Percentiles rank a stretch among this genome's conserved stretches.
phyloP scores from a whole-genome alignment of 148 eudicot species.

The Diospyros lotus region DNA sequence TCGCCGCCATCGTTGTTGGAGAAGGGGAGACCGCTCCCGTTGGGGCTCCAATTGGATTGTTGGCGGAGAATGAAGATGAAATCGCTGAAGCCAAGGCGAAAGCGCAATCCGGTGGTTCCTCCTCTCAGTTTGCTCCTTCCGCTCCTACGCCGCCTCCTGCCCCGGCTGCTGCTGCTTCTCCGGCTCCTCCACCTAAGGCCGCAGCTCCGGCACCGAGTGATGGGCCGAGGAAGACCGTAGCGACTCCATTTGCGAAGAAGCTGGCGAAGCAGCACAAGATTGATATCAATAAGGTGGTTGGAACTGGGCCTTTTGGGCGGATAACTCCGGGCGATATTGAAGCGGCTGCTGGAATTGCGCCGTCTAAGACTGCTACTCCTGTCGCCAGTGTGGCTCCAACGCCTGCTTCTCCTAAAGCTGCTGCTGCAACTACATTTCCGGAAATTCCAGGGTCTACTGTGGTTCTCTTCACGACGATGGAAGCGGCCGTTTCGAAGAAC shows the following conservation, averaged over 20 bases:
- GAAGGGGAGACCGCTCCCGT: constrained; percentile 84
- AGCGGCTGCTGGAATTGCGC: constrained; percentile 78
- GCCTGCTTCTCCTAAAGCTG: constrained; percentile 16
- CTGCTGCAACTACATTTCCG: constrained; percentile 29
- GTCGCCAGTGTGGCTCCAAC: constrained; percentile 10
- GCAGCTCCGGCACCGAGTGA: constrained; percentile 19
- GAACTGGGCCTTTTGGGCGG: constrained; percentile 85
- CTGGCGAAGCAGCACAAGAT: constrained; percentile 93
- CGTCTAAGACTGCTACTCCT: constrained; percentile 27
- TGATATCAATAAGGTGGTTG: constrained; percentile 50
- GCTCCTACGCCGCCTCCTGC: constrained; percentile 18
- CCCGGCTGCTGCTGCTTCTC: constrained; percentile 12
- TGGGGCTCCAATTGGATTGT: constrained; percentile 76
- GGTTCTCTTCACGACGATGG: constrained; percentile 88
- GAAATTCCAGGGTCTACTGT: constrained; percentile 76
- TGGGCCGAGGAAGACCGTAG: constrained; percentile 55
- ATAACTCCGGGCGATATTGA: constrained; percentile 84
- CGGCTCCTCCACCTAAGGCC: constrained; percentile 15
- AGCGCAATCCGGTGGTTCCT: constrained; percentile 29
- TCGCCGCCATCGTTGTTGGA: constrained; percentile 82
- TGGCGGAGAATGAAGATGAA: constrained; percentile 75
- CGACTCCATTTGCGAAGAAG: constrained; percentile 87
- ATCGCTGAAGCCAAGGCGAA: constrained; percentile 68
- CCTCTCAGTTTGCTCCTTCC: constrained; percentile 18
- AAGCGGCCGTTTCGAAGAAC: constrained; percentile 69